Evolutionary conservation across 345 rosid species (phyloP), one percentile per base, ranked within the genome.

Genomic region (Syzygium grande): DNA sequence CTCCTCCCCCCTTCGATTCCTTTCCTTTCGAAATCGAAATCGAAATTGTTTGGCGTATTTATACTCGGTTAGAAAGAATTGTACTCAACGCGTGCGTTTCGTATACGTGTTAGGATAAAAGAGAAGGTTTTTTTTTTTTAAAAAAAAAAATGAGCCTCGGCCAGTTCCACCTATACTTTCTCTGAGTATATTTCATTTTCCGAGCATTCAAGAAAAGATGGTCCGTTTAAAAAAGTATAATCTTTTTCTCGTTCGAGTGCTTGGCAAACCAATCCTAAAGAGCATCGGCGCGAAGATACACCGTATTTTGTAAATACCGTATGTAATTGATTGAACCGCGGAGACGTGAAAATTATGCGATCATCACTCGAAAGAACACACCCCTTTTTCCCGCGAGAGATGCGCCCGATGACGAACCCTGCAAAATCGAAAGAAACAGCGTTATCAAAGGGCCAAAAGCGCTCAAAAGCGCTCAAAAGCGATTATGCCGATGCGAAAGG

Each of bases 101-200:
- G 11, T 11, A 58, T 58, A 58, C 25, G 25, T 25, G 63, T 23
- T 11, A 25, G 25, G 25, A 58, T 25, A 58, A 58, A 58, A 25
- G 0, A 4, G 0, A 13, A 11, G 0, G 6, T 38, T 38, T n/a
- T n/a, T n/a, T n/a, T n/a, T n/a, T n/a, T n/a, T n/a, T 1, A 25
- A 58, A 56, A 9, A 27, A 23, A 3, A 56, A 10, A 0, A 58
- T 25, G 0, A 59, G 11, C 29, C 65, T 25, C 0, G 15, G 11
- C 7, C 0, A 5, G 9, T 56, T 56, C 27, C 0, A 0, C 29
- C 1, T 7, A 5, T 11, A 27, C 29, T 59, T 59, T 0, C 27
- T 59, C 2, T n/a, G n/a, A 2, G 16, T 27, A 11, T 27, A 27
- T 59, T 59, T 59, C 30, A 6, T 59, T 59, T 59, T 59, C 27